Base-by-base conservation (phyloP, 2,329 filamentous ascomycete genomes). In the Harringtonia lauricola region DNA sequence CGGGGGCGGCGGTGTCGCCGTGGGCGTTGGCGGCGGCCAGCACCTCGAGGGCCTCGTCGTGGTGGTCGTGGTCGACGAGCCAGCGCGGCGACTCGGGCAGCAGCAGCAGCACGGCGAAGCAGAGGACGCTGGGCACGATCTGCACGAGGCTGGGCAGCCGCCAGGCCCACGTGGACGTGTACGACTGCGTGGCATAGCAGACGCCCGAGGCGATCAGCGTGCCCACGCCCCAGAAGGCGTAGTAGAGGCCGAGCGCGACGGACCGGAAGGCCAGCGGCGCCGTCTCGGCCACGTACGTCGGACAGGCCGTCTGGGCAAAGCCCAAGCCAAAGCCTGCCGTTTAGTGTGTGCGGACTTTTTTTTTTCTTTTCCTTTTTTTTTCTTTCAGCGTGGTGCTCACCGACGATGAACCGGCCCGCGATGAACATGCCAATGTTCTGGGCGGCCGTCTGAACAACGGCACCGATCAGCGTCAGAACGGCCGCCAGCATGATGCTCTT, bases 241-340 rank as follows among this genome's bases (percentile, higher is more conserved):
- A 19, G 29, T 34, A 43, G 19, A 43, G 10, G 19, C 24, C 42
- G 15, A 44, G 36, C 9, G 17, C 29, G 29, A 24, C 18, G 18
- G 14, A 28, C 12, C 42, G 42, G 14, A 21, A 35, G 8, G 12
- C 9, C 28, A 38, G 14, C 2, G 35, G 26, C 6, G 26, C n/a
- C 22, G 26, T 24, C 57, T 79, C 76, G 0, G 74, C 75, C 1
- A 72, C 71, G 70, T 72, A 79, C 3, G 77, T 74, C 1, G 75
- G 74, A 1, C 73, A 67, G 47, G 78, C 77, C 2, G 72, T 67
- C 49, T 76, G 78, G 39, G 78, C 53, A 35, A 78, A 71, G 14
- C 74, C 75, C 40, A 79, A 74, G 18, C 76, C 76, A 22, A 73
- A 26, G 24, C 24, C 24, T 26, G n/a, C n/a, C n/a, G n/a, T n/a